Percentiles rank a stretch among this genome's conserved stretches.
phyloP scores from a whole-genome alignment of 2,329 filamentous ascomycete species.

The Arthrobotrys sinensis region DNA sequence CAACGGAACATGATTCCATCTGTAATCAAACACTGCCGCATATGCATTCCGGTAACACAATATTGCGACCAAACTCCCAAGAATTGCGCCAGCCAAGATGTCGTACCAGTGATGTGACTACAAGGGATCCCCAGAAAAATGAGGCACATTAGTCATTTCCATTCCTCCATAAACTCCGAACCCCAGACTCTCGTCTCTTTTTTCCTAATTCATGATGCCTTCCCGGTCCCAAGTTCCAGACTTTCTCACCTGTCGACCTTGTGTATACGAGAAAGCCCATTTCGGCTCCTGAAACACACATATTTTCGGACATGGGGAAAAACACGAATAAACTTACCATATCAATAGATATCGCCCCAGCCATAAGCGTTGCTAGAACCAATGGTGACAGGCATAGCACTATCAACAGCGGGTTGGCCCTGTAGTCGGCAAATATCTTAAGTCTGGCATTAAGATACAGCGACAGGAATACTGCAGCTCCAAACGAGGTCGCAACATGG shows the following conservation, averaged over 20 bases:
- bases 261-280: conserved; percentile 41
- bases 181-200: conserved; percentile 33
- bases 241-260: conserved; percentile 4
- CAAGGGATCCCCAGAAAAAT: conserved; percentile 39
- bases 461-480: conserved; percentile 42
- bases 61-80: conserved; percentile 43
- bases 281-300: conserved; percentile 53
- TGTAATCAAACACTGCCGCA: conserved; percentile 27
- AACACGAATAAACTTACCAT: conserved; percentile 45
- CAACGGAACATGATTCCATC: conserved; percentile 42
- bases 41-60: conserved; percentile 35
- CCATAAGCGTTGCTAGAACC: conserved; percentile 32
- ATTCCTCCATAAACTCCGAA: conserved; percentile 19
- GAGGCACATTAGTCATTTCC: conserved; percentile 26
- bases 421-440: conserved; percentile 45
- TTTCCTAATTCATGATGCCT: conserved; percentile 24
- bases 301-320: conserved; percentile 39
- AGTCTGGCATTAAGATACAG: conserved; percentile 41
- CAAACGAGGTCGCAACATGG: conserved; percentile 46
- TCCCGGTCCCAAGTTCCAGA: conserved; percentile 21
- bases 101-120: conserved; percentile 49
- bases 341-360: conserved; percentile 44
- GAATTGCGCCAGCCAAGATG: conserved; percentile 41
- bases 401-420: conserved; percentile 35
- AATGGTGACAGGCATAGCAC: conserved; percentile 37